A percentile compares a stretch with the other conserved stretches of the same genome.
Conservation (phyloP, 1,139 yeast species). For the Pichia sp. region DNA sequence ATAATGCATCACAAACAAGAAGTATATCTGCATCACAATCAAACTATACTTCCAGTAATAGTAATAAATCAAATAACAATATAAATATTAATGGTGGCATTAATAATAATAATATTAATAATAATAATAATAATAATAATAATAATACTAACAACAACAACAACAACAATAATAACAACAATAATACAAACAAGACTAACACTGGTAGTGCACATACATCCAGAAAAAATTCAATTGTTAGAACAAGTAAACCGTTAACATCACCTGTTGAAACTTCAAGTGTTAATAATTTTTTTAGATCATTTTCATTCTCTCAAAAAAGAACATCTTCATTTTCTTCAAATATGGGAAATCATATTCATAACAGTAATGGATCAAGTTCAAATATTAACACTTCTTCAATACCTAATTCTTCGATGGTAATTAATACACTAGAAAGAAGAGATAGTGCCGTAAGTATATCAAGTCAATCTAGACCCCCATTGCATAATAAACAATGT, state of each 20-base stretch:
- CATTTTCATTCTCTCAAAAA: constrained; percentile 27
- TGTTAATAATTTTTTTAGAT: constrained; percentile 29
- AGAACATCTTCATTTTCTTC: constrained; percentile 16
- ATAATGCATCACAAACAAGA: constrained; percentile 1
- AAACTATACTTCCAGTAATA: not conserved
- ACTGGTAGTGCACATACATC: not conserved
- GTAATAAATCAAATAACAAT: not conserved
- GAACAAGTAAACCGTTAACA: constrained; percentile 30
- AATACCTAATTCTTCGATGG: not conserved
- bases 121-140: not conserved
- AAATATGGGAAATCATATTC: not conserved
- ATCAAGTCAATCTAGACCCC: not conserved
- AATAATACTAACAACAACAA: not conserved
- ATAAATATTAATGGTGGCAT: constrained; percentile 4
- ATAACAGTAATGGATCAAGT: not conserved
- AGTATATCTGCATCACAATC: constrained; percentile 4
- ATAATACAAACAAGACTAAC: not conserved
- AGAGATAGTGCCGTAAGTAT: not conserved
- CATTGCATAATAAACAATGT: not conserved
- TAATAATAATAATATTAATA: not conserved
- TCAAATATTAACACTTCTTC: not conserved
- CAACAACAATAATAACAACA: not conserved
- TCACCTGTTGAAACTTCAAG: constrained; percentile 30
- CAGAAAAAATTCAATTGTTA: constrained; percentile 24
- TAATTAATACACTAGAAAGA: not conserved